phyloP scores from a whole-genome alignment of 768 basidiomycete genomes.

The Lentinula lateritia region DNA sequence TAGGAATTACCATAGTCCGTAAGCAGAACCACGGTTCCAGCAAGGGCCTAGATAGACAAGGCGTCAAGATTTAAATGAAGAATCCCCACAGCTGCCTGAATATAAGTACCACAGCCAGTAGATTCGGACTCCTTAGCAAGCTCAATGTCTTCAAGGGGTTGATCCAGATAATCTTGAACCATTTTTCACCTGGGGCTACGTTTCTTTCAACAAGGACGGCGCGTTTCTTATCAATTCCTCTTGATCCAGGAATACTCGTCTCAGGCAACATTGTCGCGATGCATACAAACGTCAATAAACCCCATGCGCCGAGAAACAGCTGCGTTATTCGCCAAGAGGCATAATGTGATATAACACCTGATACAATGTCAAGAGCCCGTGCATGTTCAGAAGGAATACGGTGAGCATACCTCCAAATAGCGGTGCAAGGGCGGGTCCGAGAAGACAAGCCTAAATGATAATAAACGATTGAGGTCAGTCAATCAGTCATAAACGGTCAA shows the following conservation, averaged over 20 bases:
- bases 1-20: constrained; percentile 33
- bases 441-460: constrained; percentile 37
- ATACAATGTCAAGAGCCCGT: neutral
- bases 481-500: neutral
- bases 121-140: constrained; percentile 54
- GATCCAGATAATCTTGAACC: constrained; percentile 34
- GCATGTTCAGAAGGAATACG: neutral
- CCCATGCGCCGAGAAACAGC: constrained; percentile 32
- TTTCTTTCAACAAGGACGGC: constrained; percentile 12
- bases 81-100: neutral
- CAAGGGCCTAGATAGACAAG: constrained; percentile 20
- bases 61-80: neutral
- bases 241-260: constrained; percentile 55
- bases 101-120: constrained; percentile 45
- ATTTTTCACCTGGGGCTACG: neutral
- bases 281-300: constrained; percentile 30
- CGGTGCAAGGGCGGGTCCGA: constrained; percentile 61
- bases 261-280: constrained; percentile 54
- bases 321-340: constrained; percentile 66
- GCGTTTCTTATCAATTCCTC: constrained; percentile 45
- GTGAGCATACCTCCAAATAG: constrained; percentile 40
- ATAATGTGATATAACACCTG: constrained; percentile 50
- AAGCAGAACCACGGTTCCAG: constrained; percentile 22
- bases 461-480: neutral
- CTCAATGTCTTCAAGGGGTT: constrained; percentile 53